Conservation (phyloP, 768 basidiomycete species). For the Mycena vulgaris region DNA sequence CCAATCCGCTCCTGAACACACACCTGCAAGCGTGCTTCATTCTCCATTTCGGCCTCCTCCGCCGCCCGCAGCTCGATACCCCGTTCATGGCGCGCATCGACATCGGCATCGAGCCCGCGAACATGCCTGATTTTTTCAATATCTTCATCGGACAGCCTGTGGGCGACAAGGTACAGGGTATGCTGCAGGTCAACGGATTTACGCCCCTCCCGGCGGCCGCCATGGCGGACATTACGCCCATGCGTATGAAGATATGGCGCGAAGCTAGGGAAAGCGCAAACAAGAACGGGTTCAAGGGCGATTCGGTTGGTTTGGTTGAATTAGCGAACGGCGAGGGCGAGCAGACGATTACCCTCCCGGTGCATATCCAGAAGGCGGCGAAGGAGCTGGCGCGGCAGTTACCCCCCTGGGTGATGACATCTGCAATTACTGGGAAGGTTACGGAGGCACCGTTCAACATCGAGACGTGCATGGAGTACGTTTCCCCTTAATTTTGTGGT, state of each 20-base stretch:
- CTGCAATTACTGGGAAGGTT: not conserved
- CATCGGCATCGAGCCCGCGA: not conserved
- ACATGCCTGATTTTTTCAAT: not conserved
- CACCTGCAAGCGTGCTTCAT: slow-evolving; percentile 17
- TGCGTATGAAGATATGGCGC: not conserved
- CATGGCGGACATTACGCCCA: not conserved
- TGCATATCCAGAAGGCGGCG: not conserved
- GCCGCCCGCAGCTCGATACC: not conserved
- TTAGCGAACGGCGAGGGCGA: not conserved
- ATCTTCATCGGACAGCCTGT: not conserved
- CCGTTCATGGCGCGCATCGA: not conserved
- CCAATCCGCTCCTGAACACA: not conserved
- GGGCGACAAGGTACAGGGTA: not conserved
- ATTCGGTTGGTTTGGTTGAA: not conserved
- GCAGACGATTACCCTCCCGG: not conserved
- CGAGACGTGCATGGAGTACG: slow-evolving; percentile 5
- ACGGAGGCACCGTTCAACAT: not conserved
- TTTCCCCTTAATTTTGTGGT: not conserved
- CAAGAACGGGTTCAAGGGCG: not conserved
- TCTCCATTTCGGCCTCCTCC: slow-evolving; percentile 7
- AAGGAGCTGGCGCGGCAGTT: not conserved
- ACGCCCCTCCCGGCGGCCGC: not conserved
- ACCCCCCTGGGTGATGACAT: not conserved
- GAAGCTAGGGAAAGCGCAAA: not conserved
- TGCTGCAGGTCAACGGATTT: slow-evolving; percentile 22